Base-by-base conservation (phyloP, 106 monocot species). In the Dioscorea alata region DNA sequence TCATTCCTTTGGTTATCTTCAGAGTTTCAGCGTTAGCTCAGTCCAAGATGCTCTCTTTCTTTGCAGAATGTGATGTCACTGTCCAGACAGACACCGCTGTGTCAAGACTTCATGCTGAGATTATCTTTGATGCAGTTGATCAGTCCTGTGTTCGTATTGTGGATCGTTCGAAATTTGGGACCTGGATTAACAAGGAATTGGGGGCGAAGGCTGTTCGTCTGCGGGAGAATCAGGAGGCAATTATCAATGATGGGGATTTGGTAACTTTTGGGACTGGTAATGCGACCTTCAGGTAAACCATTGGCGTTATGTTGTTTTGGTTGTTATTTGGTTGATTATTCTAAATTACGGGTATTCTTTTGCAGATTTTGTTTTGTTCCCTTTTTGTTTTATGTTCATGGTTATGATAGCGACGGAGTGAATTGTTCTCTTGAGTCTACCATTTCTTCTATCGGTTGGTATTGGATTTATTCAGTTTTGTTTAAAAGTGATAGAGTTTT, bases 231-330 rank as follows among this genome's bases (percentile, higher is more conserved):
- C 70, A 89, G 72, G 86, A 76, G 66, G 69, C 53, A 23, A 60
- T 20, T 24, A 60, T 97, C 19, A 82, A 68, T 48, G 76, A 92
- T 66, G 85, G 80, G 66, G 89, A 92, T 32, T 61, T 65, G 51
- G 78, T 89, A n/a, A 82, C 89, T 48, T 97, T 92, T 82, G 96
- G 96, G 71, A 89, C 96, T 24, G 85, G 89, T 57, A 85, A 72
- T 85, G 92, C 89, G 59, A 81, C 82, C 12, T 92, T 92, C 84
- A 97, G 96, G 96, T 97, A 68, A 78, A 60, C 71, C 16, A 32
- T 68, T 59, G 65, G 3, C 49, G 23, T 32, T 18, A 8, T 42
- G 42, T 42, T 42, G 9, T 42, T 42, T 10, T 42, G 42, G 42
- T 42, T 42, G 42, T 6, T 42, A 42, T 42, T 42, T 42, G 42